Evolutionary conservation across 352 stramenopile genomes (phyloP), one percentile per base, ranked within the genome.

Genomic region (Elongisporangium undulatum): DNA sequence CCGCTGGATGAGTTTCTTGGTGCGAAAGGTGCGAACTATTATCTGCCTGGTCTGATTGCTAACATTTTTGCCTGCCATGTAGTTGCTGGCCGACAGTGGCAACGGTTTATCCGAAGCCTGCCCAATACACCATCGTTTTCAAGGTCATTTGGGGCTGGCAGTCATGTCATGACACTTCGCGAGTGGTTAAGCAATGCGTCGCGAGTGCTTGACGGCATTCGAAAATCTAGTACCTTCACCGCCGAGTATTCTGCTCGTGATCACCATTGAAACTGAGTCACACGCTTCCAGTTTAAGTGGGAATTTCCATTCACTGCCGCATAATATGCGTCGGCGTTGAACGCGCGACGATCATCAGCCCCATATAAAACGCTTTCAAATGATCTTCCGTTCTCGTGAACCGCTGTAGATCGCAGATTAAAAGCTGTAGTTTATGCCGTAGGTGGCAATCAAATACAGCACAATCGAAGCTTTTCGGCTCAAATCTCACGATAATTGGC

Each of bases 181-280:
- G 82, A 94, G 57, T 94, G 85, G 85, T 59, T 92, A 15, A 88
- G 72, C 56, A 89, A 86, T 48, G 79, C 78, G 1, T 80, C 73
- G 2, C 82, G 85, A 22, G 70, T 92, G 16, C 88, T 87, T 66
- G 82, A 94, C 48, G 76, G 59, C 19, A 60, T 92, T 41, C 83
- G 83, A 50, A 89, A 89, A 56, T 87, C 82, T 9, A 72, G 69
- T 26, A 73, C 67, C 15, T 82, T 89, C 53, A 82, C 76, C 1
- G 71, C 73, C 4, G 81, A 89, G 53, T 86, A 77, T 34, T 70
- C 70, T 9, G 61, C 59, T 26, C 67, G 76, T 5, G 75, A 85
- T 51, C 58, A 81, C 51, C 68, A 78, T 51, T 85, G 64, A 77
- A n/a, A n/a, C n/a, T n/a, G n/a, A n/a, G n/a, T n/a, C n/a, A n/a